These are phyloP conservation scores for Pelargonium cotyledonis DNA, from an alignment of 441 rosid genomes.

Conservation along the genomic window DNA sequence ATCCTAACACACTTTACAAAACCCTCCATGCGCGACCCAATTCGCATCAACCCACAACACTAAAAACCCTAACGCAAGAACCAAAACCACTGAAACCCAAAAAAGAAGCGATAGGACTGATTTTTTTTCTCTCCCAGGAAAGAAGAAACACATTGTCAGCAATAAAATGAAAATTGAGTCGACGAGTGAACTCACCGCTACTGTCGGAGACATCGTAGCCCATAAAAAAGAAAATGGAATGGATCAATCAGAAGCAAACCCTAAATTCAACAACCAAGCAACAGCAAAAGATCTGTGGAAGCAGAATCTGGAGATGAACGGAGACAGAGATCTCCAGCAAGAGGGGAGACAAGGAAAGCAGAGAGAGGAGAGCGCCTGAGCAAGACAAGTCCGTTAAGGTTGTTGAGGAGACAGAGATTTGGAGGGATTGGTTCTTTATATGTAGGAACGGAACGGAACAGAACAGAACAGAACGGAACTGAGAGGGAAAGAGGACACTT, in stretches of 20 bases:
- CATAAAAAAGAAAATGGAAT: constrained; percentile 28
- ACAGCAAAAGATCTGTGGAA: background rate
- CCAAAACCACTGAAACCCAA: background rate
- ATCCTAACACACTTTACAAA: no score
- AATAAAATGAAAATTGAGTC: background rate
- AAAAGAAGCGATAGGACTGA: background rate
- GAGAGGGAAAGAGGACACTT: no score
- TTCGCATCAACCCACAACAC: background rate
- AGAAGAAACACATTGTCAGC: background rate
- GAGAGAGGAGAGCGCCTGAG: no score
- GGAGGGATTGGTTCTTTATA: no score
- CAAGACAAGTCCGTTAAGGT: no score
- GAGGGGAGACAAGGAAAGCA: no score
- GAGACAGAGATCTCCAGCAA: background rate
- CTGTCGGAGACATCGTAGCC: constrained; percentile 39
- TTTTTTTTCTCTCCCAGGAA: background rate
- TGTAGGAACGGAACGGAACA: no score
- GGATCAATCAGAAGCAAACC: constrained; percentile 9
- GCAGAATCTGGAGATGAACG: background rate
- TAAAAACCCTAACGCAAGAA: background rate
- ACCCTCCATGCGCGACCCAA: no score
- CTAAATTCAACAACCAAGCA: constrained; percentile 17
- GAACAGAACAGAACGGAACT: no score
- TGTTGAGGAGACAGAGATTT: no score
- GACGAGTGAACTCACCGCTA: constrained; percentile 30